Percentiles rank a stretch among this genome's conserved stretches.
phyloP scores from a whole-genome alignment of 257 asterid genomes.

The Solanum pimpinellifolium region DNA sequence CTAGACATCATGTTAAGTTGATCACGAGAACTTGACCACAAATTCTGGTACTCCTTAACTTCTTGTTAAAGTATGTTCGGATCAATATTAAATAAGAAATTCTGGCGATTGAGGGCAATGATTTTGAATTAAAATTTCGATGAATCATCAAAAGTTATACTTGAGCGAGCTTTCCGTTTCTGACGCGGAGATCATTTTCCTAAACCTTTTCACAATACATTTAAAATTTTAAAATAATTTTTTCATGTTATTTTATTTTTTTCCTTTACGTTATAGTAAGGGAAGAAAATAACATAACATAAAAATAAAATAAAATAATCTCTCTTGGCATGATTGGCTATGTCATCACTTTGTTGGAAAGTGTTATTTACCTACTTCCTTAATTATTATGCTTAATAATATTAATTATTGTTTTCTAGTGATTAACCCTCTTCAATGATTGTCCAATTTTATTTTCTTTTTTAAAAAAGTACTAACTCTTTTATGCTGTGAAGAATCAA shows the following conservation, averaged over 20 bases:
- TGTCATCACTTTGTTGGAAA: neutral
- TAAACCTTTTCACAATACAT: neutral
- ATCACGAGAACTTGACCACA: neutral
- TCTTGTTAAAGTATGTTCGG: neutral
- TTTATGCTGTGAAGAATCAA: neutral
- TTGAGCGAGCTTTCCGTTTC: too few species aligned
- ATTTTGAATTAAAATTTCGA: neutral
- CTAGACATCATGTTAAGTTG: neutral
- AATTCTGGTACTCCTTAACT: neutral
- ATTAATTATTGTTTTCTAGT: neutral
- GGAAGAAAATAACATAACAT: neutral
- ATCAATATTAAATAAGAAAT: neutral
- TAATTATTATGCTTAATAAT: neutral
- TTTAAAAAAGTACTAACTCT: neutral
- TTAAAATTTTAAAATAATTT: too few species aligned
- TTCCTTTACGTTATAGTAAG: too few species aligned
- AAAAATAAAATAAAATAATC: neutral
- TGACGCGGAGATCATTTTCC: too few species aligned
- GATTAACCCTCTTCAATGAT: neutral
- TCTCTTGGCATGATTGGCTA: neutral
- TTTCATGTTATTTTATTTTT: too few species aligned
- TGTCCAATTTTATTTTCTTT: neutral
- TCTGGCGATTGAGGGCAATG: neutral
- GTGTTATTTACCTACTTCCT: neutral
- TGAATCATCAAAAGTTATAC: neutral